Evolutionary conservation across 1,284 basidiomycete genomes (phyloP).

Genomic region (Cutaneotrichosporon mucoides): DNA sequence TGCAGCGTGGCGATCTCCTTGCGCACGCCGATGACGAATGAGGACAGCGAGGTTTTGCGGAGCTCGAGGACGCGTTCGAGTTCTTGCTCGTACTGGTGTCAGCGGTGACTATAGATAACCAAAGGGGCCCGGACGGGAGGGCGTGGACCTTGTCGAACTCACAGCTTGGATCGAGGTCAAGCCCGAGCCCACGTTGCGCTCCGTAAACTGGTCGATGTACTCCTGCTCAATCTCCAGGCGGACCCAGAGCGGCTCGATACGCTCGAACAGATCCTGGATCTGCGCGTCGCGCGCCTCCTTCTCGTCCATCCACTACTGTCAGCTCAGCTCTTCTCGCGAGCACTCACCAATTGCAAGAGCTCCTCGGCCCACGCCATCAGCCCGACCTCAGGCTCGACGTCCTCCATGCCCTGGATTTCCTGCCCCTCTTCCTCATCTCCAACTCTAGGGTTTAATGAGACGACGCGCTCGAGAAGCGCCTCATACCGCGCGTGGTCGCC

Average conservation of each 20-base stretch:
- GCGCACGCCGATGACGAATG: conserved; percentile 78
- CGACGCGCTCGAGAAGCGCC: conserved; percentile 23
- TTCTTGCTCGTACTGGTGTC: conserved; percentile 71
- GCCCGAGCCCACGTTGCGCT: conserved; percentile 44
- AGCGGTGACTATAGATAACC: not conserved
- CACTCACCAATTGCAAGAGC: conserved; percentile 31
- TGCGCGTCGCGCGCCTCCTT: conserved; percentile 34
- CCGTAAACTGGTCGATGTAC: conserved; percentile 42
- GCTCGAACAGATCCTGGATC: conserved; percentile 46
- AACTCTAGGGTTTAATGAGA: conserved; percentile 22
- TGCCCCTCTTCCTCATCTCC: conserved; percentile 30
- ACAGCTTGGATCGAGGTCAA: conserved; percentile 41
- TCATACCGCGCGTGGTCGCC: conserved; percentile 31
- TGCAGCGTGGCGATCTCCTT: conserved; percentile 76
- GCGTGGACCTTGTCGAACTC: too few relatives aligned
- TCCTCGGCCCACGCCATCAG: conserved; percentile 40
- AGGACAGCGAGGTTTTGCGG: conserved; percentile 79
- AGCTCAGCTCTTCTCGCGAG: too few relatives aligned
- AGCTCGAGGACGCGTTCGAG: conserved; percentile 83
- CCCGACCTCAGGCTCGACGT: conserved; percentile 43
- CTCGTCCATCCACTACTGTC: conserved; percentile 35
- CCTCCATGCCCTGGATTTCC: conserved; percentile 35
- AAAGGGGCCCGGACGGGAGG: too few relatives aligned
- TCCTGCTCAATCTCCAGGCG: conserved; percentile 40
- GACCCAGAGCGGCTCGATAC: conserved; percentile 46